phyloP scores from a whole-genome alignment of 1,284 basidiomycete genomes.

The Gymnopus androsaceus region DNA sequence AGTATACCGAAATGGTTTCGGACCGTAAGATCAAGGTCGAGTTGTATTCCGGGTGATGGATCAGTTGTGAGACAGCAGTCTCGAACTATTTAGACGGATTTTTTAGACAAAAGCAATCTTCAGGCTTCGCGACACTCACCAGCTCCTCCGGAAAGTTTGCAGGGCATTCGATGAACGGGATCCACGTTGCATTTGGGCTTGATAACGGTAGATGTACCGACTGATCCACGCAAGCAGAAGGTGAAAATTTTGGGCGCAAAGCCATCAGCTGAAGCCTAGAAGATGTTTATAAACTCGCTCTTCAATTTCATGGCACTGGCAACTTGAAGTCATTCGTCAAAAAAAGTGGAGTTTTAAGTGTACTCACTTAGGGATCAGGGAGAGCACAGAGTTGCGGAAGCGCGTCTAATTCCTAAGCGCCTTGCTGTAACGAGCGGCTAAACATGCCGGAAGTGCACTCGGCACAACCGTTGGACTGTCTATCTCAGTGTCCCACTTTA shows the following conservation, averaged over 20 bases:
- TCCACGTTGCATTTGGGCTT: not conserved
- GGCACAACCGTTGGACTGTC: no score
- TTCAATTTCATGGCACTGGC: no score
- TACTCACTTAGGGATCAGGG: no score
- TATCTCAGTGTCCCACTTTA: no score
- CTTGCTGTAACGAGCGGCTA: no score
- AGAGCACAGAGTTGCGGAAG: no score
- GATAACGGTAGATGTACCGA: not conserved
- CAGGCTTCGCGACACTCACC: not conserved
- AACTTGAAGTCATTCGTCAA: no score
- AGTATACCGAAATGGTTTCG: constrained; percentile 57
- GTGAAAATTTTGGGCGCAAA: constrained; percentile 4
- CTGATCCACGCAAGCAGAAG: not conserved
- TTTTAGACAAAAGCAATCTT: not conserved
- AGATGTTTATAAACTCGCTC: no score
- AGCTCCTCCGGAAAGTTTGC: constrained; percentile 17
- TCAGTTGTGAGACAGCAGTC: constrained; percentile 59
- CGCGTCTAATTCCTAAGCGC: no score
- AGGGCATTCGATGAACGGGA: constrained; percentile 17
- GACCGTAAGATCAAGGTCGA: constrained; percentile 81
- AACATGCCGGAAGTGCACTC: no score
- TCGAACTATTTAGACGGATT: constrained; percentile 58
- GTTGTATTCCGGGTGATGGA: constrained; percentile 83
- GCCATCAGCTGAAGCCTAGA: not conserved
- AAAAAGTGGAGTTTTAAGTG: no score